phyloP scores from a whole-genome alignment of 2,329 filamentous ascomycete genomes.

The Fusarium sp. region DNA sequence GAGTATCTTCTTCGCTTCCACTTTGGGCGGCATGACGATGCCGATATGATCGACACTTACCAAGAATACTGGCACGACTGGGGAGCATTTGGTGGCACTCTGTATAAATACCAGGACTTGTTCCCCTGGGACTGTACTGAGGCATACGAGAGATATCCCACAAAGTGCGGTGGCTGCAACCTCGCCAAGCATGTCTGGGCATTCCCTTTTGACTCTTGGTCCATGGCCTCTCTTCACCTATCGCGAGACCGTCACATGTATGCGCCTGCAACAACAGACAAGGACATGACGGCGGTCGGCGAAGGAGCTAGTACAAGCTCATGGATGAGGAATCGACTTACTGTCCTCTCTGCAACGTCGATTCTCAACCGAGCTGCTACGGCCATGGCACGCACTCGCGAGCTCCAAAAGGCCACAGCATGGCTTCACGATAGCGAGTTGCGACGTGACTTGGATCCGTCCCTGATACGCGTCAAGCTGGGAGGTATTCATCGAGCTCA shows the following conservation, averaged over 20 bases:
- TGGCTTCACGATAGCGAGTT: constrained; percentile 48
- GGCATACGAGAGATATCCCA: constrained; percentile 53
- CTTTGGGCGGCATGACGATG: constrained; percentile 54
- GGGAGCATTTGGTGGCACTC: constrained; percentile 53
- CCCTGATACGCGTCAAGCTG: constrained; percentile 50
- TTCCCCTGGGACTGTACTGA: constrained; percentile 63
- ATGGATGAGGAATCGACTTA: constrained; percentile 53
- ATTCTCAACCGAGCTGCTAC: constrained; percentile 48
- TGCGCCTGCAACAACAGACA: constrained; percentile 32
- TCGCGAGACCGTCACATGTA: constrained; percentile 52
- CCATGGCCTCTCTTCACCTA: constrained; percentile 54
- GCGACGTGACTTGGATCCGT: constrained; percentile 24
- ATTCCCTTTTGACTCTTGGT: constrained; percentile 60
- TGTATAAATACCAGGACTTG: constrained; percentile 56
- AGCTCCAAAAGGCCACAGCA: constrained; percentile 46
- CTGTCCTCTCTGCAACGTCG: constrained; percentile 48
- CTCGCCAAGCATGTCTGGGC: constrained; percentile 59
- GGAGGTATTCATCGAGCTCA: constrained; percentile 59
- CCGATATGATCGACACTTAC: constrained; percentile 57
- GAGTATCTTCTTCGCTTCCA: constrained; percentile 56
- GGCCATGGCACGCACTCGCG: constrained; percentile 50
- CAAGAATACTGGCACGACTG: constrained; percentile 61
- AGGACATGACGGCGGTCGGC: constrained; percentile 21
- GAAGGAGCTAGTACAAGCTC: constrained; percentile 33
- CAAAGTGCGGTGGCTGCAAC: constrained; percentile 54